A percentile compares a stretch with the other conserved stretches of the same genome.
Evolutionary conservation across 2,329 filamentous ascomycete genomes (phyloP).

Genomic region (Pseudocercospora macadamiae): DNA sequence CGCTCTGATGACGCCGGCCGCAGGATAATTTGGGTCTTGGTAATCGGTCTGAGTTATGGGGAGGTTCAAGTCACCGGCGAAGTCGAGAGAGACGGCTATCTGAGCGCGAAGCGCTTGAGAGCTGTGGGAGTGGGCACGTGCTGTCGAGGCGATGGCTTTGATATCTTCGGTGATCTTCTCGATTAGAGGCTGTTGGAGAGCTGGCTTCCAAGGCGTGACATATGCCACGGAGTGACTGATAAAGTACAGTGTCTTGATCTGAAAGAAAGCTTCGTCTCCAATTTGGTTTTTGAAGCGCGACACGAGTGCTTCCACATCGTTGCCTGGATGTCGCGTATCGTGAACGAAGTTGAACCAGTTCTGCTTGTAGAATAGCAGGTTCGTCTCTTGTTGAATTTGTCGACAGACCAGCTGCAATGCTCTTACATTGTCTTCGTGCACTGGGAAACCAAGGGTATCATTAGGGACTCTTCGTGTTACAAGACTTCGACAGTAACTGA

Average conservation of each 20-base stretch:
- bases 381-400: constrained; percentile 7
- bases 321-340: constrained; percentile 6
- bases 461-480: neutral
- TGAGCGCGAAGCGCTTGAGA: neutral
- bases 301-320: constrained; percentile 1
- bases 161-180: neutral
- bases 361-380: constrained; percentile 11
- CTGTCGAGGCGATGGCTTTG: neutral
- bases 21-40: neutral
- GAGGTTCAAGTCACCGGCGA: neutral
- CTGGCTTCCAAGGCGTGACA: neutral
- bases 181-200: neutral
- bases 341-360: constrained; percentile 12
- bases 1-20: neutral
- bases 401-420: constrained; percentile 11
- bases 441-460: neutral
- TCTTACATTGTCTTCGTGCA: neutral
- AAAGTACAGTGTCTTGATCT: neutral
- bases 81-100: neutral
- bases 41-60: neutral
- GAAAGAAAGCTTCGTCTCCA: constrained; percentile 1
- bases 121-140: neutral
- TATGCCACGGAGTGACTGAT: neutral
- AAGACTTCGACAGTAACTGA: constrained; percentile 1
- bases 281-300: constrained; percentile 1